A percentile compares a stretch with the other conserved stretches of the same genome.
Conservation (phyloP, 352 stramenopile genomes). For the Elongisporangium undulatum region DNA sequence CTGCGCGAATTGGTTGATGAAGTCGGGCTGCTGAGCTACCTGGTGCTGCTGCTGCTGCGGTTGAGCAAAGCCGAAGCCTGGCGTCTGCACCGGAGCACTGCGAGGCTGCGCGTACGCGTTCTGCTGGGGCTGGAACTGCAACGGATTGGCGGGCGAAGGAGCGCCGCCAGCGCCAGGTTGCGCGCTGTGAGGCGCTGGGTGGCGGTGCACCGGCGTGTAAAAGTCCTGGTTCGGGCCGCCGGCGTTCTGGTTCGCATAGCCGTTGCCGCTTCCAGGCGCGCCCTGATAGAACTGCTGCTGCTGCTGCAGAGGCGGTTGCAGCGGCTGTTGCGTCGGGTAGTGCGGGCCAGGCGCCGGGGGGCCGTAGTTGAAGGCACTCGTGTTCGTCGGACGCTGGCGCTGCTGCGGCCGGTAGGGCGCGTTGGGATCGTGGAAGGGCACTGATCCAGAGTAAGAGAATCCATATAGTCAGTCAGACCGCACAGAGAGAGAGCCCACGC, state of each 20-base stretch:
- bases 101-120: neutral
- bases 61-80: conserved; percentile 1
- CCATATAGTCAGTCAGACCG: neutral
- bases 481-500: neutral
- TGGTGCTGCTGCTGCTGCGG: conserved; percentile 16
- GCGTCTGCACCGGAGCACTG: neutral
- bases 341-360: conserved; percentile 17
- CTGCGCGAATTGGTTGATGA: conserved; percentile 76
- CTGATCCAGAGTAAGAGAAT: conserved; percentile 13
- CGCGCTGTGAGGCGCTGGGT: neutral
- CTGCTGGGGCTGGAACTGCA: neutral
- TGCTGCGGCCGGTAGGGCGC: conserved; percentile 29
- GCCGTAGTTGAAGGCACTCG: conserved; percentile 14
- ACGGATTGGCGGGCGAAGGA: neutral
- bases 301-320: conserved; percentile 37
- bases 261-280: conserved; percentile 16
- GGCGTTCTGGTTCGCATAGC: conserved; percentile 12
- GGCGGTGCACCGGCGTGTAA: neutral
- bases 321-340: conserved; percentile 29
- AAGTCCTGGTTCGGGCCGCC: conserved; percentile 5
- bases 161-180: neutral
- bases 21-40: conserved; percentile 36
- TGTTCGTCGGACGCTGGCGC: conserved; percentile 25
- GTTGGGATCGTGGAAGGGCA: conserved; percentile 55
- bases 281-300: conserved; percentile 55